Evolutionary conservation across 2,329 filamentous ascomycete genomes (phyloP).

Genomic region (Aspergillus calidoustus): DNA sequence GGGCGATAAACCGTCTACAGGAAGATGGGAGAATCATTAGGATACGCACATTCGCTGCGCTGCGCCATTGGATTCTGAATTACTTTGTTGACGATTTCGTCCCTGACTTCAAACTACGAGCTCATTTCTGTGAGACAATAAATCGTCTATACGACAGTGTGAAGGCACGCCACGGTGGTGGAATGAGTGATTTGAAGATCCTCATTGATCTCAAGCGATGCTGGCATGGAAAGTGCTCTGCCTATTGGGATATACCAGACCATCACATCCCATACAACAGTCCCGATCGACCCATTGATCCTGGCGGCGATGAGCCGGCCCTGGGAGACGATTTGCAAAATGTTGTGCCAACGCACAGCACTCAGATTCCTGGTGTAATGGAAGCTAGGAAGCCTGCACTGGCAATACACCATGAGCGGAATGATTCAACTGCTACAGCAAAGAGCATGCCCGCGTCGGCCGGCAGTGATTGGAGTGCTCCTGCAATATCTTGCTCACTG

Average conservation of each 20-base stretch:
- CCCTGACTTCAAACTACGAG: constrained; percentile 71
- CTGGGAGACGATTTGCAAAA: constrained; percentile 26
- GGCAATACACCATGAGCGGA: constrained; percentile 37
- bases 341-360: constrained; percentile 22
- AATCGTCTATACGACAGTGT: constrained; percentile 66
- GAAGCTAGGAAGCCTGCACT: constrained; percentile 20
- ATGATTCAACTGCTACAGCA: constrained; percentile 41
- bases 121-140: constrained; percentile 78
- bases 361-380: constrained; percentile 3
- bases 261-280: constrained; percentile 63
- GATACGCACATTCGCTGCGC: constrained; percentile 91
- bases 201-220: constrained; percentile 94
- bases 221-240: constrained; percentile 86
- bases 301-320: constrained; percentile 69
- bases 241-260: constrained; percentile 83
- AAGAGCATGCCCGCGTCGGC: constrained; percentile 43
- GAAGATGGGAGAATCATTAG: constrained; percentile 92
- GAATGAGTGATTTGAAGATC: constrained; percentile 77
- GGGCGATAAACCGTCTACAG: constrained; percentile 80
- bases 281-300: constrained; percentile 70
- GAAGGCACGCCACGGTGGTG: constrained; percentile 55
- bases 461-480: constrained; percentile 57
- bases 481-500: constrained; percentile 64
- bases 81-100: constrained; percentile 97
- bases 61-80: constrained; percentile 96